Percentiles rank a stretch among this genome's conserved stretches.
Evolutionary conservation across 78 protist species (phyloP).

Genomic region (Dictyostelium brefeldianum): DNA sequence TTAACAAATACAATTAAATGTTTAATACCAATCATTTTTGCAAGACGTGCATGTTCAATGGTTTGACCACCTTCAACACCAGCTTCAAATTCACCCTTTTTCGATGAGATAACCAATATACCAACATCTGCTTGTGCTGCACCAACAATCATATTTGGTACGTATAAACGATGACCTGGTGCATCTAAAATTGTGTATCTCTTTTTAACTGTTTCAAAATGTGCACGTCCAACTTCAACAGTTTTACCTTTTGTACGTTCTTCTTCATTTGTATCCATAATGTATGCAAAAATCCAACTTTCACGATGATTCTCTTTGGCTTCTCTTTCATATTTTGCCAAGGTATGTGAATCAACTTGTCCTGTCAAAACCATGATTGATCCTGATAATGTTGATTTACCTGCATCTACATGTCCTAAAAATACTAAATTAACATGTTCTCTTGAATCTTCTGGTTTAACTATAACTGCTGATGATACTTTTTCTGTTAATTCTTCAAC

Average conservation of each 20-base stretch:
- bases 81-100: conserved; percentile 98
- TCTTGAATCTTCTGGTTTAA: conserved; percentile 79
- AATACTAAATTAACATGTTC: conserved; percentile 95
- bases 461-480: neutral
- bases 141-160: conserved; percentile 99
- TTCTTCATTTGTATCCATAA: conserved; percentile 96
- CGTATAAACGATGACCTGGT: conserved; percentile 97
- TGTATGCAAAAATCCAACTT: conserved; percentile 95
- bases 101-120: conserved; percentile 97
- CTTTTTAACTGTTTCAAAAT: conserved; percentile 92
- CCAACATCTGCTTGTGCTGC: conserved; percentile 99
- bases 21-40: conserved; percentile 97
- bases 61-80: conserved; percentile 99
- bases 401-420: conserved; percentile 98
- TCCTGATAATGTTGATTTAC: conserved; percentile 97
- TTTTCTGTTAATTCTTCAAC: neutral
- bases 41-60: conserved; percentile 98
- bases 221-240: conserved; percentile 94
- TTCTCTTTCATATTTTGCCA: conserved; percentile 97
- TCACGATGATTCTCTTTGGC: conserved; percentile 97
- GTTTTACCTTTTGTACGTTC: conserved; percentile 95
- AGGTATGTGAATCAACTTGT: conserved; percentile 96
- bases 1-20: conserved; percentile 94
- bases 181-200: conserved; percentile 98
- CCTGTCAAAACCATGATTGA: conserved; percentile 93